Conservation (phyloP, 208 protist species). For the Leptomonas pyrrhocoris region DNA sequence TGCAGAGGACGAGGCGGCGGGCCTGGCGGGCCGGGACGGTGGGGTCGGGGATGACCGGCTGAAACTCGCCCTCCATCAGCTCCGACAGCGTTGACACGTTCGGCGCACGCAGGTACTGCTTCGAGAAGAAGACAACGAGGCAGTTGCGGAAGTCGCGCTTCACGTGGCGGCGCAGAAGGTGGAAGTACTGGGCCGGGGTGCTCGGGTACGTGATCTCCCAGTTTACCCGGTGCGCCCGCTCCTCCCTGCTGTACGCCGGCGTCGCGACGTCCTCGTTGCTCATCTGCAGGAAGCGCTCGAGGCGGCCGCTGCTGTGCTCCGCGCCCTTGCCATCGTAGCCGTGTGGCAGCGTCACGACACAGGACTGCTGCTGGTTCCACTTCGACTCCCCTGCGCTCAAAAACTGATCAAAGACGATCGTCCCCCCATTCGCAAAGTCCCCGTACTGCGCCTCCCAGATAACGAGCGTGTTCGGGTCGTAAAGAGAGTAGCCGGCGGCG, state of each 20-base stretch:
- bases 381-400: slow-evolving; percentile 95
- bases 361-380: slow-evolving; percentile 96
- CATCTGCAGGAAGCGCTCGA: slow-evolving; percentile 98
- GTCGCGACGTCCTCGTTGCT: slow-evolving; percentile 90
- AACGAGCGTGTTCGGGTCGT: slow-evolving; percentile 95
- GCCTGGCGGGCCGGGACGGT: slow-evolving; percentile 67
- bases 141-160: slow-evolving; percentile 98
- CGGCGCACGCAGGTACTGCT: slow-evolving; percentile 88
- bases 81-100: slow-evolving; percentile 82
- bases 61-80: slow-evolving; percentile 63
- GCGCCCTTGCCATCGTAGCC: slow-evolving; percentile 97
- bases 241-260: slow-evolving; percentile 62
- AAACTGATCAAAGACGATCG: slow-evolving; percentile 99
- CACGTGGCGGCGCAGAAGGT: slow-evolving; percentile 97
- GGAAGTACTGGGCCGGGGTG: slow-evolving; percentile 99
- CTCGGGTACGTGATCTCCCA: slow-evolving; percentile 93
- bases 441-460: slow-evolving; percentile 99
- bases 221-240: slow-evolving; percentile 85
- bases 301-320: slow-evolving; percentile 97
- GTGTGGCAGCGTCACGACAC: slow-evolving; percentile 98
- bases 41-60: slow-evolving; percentile 81
- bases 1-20: slow-evolving; percentile 94
- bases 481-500: slow-evolving; percentile 94
- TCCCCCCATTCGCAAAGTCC: slow-evolving; percentile 98
- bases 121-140: slow-evolving; percentile 95